phyloP scores from a whole-genome alignment of 176 grass and related monocot species.

The Carex cristatella region DNA sequence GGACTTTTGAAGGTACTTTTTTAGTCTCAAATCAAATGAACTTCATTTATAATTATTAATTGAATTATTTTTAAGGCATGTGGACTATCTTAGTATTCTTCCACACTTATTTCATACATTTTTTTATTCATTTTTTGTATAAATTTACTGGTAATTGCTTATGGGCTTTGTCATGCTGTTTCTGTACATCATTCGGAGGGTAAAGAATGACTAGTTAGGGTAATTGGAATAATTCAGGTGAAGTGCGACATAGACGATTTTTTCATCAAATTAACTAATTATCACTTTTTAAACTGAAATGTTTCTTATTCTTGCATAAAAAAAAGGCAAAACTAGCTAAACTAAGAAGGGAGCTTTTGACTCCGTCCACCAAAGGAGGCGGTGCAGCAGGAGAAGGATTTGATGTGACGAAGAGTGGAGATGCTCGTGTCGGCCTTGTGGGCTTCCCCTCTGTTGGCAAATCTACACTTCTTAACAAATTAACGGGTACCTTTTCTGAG shows the following conservation, averaged over 20 bases:
- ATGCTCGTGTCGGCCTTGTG: constrained; percentile 89
- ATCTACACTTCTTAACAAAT: constrained; percentile 94
- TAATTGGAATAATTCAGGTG: neutral
- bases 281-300: neutral
- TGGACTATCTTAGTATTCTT: neutral
- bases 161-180: neutral
- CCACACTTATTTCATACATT: neutral
- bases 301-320: constrained; percentile 13
- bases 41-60: neutral
- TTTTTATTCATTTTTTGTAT: too few species aligned
- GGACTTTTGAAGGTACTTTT: constrained; percentile 36
- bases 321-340: constrained; percentile 92
- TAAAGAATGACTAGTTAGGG: neutral
- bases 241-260: neutral
- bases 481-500: constrained; percentile 96
- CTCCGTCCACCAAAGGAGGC: constrained; percentile 74
- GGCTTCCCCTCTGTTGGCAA: constrained; percentile 96
- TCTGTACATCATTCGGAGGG: neutral
- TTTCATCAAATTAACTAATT: neutral
- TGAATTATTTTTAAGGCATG: neutral
- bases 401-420: constrained; percentile 95
- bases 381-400: constrained; percentile 87
- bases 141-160: neutral
- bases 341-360: constrained; percentile 69
- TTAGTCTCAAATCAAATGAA: neutral